Base-by-base conservation (phyloP, 768 basidiomycete species). In the Trametopsis cervina region DNA sequence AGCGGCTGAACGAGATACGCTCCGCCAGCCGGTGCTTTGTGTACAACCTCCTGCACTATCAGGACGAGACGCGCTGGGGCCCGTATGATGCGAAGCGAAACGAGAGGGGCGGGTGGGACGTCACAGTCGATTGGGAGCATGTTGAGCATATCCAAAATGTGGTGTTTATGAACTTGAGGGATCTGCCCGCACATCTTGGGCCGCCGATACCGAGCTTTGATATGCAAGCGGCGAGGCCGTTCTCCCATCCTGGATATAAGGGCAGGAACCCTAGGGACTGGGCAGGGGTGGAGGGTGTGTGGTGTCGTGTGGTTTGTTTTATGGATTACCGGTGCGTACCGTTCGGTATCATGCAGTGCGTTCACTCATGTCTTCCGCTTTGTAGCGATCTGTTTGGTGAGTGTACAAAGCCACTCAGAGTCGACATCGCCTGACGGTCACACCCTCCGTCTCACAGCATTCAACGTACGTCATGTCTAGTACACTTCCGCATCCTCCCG, bases 221-320 rank as follows among this genome's bases (percentile, higher is more conserved):
- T 33, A 58, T 83, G 18, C 69, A 78, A 41, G 71, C 75, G 4
- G 70, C 73, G 9, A 66, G 79, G 7, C 66, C 74, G n/a, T 74
- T 76, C 54, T 80, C 79, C 15, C 77, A 78, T 9, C 75, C 76
- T 11, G 29, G 29, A 15, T 33, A 33, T 15, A 70, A 69, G 15
- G 57, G 63, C 36, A 60, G 61, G 37, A 29, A 55, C 33, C 54
- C 60, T 6, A 54, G 58, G 17, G 85, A 87, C 59, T 89, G 87
- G 87, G 84, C 85, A 17, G 84, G 84, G 10, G 74, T 87, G 2
- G 78, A 81, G 62, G 85, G 85, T 5, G 74, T 70, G n/a, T 89
- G 86, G 86, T 69, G 75, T 53, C 69, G 86, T 62, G 79, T 81
- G 51, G 78, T 88, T 17, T 85, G 77, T 51, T 88, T 85, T 56